Evolutionary conservation across 768 basidiomycete species (phyloP).

Genomic region (Hygrocybe punicea): DNA sequence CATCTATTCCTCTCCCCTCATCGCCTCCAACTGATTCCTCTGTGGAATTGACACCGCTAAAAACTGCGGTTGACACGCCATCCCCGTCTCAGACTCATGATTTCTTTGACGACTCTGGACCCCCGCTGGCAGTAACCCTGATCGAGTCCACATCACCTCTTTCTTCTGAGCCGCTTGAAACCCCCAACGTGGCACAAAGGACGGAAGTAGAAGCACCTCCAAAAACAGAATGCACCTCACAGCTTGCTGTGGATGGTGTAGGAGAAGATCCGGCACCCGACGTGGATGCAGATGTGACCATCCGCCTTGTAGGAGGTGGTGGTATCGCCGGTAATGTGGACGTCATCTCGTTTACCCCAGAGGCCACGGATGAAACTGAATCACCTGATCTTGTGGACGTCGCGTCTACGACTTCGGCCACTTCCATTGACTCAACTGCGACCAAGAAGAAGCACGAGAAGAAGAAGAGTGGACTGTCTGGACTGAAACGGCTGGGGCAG

Average conservation of each 20-base stretch:
- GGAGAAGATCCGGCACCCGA: slow-evolving; percentile 10
- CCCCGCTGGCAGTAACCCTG: slow-evolving; percentile 36
- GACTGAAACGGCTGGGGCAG: slow-evolving; percentile 53
- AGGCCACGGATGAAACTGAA: slow-evolving; percentile 31
- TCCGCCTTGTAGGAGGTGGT: slow-evolving; percentile 59
- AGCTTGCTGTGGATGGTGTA: not conserved
- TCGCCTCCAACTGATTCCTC: slow-evolving; percentile 10
- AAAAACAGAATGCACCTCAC: not conserved
- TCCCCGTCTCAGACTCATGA: slow-evolving; percentile 39
- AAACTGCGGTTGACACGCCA: slow-evolving; percentile 19
- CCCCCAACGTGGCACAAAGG: not conserved
- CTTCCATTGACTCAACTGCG: slow-evolving; percentile 17
- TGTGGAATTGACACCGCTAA: slow-evolving; percentile 11
- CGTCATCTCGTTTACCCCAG: slow-evolving; percentile 27
- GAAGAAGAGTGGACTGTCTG: slow-evolving; percentile 54
- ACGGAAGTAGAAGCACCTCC: not conserved
- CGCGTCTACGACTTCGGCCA: slow-evolving; percentile 32
- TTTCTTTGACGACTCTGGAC: slow-evolving; percentile 46
- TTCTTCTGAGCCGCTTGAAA: slow-evolving; percentile 6
- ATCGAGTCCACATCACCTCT: slow-evolving; percentile 31
- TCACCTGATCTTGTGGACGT: slow-evolving; percentile 27
- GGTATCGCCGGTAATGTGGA: slow-evolving; percentile 41
- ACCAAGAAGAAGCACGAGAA: slow-evolving; percentile 46
- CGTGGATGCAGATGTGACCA: slow-evolving; percentile 39
- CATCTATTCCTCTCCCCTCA: slow-evolving; percentile 12